These are phyloP conservation scores for Neoboletus subvelutipes DNA, from an alignment of 768 basidiomycete genomes.

Conservation along the genomic window DNA sequence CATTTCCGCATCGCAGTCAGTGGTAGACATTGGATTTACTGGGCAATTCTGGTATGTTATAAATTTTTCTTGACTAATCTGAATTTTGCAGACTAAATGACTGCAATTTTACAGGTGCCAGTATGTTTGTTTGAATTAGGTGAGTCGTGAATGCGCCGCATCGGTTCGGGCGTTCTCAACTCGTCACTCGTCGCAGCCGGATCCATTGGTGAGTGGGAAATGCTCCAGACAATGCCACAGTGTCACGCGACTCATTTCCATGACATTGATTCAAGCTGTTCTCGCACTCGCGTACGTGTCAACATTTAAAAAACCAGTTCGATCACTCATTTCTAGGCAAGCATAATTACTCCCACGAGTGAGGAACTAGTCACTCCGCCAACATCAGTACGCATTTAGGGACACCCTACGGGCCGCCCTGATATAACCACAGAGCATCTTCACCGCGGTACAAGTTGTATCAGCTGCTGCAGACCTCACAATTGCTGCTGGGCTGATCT, in stretches of 20 bases:
- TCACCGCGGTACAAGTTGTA: no score
- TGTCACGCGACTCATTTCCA: neutral
- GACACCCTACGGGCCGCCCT: neutral
- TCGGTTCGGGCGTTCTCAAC: neutral
- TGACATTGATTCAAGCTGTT: neutral
- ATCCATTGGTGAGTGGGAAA: slow-evolving; percentile 5
- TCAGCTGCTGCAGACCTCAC: no score
- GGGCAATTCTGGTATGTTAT: no score
- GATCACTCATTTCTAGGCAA: neutral
- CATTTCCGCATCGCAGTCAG: no score
- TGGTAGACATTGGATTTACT: no score
- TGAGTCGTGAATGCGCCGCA: no score
- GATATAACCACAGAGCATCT: neutral
- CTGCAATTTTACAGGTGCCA: no score
- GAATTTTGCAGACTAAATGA: no score
- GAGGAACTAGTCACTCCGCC: neutral
- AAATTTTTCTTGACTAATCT: neutral
- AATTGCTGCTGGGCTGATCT: no score
- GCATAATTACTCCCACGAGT: slow-evolving; percentile 1
- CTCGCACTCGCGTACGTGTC: slow-evolving; percentile 3
- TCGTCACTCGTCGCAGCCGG: neutral
- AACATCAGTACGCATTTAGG: neutral
- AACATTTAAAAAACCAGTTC: neutral
- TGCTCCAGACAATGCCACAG: no score
- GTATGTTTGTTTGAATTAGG: no score